These are phyloP conservation scores for Glomus cerebriforme DNA, from an alignment of 192 early-diverging fungal genomes.

Conservation along the genomic window DNA sequence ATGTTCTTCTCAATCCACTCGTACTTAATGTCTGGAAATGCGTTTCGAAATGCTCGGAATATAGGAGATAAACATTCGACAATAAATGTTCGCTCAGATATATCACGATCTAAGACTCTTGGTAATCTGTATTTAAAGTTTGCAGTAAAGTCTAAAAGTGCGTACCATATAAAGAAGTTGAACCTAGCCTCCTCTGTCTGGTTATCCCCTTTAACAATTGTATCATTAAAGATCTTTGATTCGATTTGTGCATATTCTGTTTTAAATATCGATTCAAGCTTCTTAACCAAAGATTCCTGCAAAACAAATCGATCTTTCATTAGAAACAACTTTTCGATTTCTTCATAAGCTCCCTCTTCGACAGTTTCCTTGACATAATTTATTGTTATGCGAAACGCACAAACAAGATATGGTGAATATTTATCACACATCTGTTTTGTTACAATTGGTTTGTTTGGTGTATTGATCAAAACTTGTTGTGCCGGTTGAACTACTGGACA, in stretches of 20 bases:
- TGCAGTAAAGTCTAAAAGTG: neutral
- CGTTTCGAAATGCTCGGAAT: neutral
- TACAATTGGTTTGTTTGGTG: neutral
- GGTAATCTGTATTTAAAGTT: neutral
- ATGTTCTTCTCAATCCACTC: constrained; percentile 14
- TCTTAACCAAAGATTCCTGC: neutral
- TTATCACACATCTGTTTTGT: neutral
- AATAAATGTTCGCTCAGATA: neutral
- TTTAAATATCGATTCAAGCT: constrained; percentile 4
- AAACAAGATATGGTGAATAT: neutral
- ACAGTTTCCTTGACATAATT: constrained; percentile 4
- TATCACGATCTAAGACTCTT: neutral
- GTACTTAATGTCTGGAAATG: constrained; percentile 7
- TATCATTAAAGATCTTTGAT: neutral
- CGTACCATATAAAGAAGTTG: neutral
- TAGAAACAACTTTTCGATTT: neutral
- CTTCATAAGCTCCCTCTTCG: neutral
- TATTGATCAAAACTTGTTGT: neutral
- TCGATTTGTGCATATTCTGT: neutral
- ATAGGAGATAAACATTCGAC: neutral
- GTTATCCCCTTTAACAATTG: neutral
- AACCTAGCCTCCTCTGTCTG: neutral
- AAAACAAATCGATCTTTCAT: neutral
- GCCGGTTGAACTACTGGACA: no score
- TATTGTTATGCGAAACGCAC: neutral